Evolutionary conservation across 129 eudicot genomes (phyloP), one percentile per base, ranked within the genome.

Genomic region (Calendula officinalis): DNA sequence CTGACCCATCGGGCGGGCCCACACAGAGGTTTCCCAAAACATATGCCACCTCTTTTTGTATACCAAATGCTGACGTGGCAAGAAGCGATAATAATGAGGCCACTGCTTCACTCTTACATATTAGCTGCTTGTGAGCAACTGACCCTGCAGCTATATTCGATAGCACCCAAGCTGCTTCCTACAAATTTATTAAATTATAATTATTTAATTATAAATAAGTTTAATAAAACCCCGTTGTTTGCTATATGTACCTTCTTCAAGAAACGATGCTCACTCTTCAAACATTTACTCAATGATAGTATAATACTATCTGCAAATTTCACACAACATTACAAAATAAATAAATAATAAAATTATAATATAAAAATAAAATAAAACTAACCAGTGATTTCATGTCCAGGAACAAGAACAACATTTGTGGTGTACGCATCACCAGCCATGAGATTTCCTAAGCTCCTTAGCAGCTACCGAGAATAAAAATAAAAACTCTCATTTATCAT

Each of bases 111-210:
- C 95, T 92, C 16, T 81, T 77, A 52, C 83, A 81, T 77, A 92
- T 82, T 57, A 88, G 57, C 55, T 66, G 83, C 80, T 92, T 92
- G 79, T 83, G 96, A 65, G 82, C 91, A 54, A 81, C 74, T 3
- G 96, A 83, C 45, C 99, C 99, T 48, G 96, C 91, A 46, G 99
- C 96, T 72, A 92, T 80, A 68, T 92, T 92, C 17, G 99, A 92
- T 60, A 92, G 84, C 76, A 83, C 96, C 99, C 99, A 92, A 41
- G 96, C 81, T 38, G 99, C 88, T 80, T 92, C 99, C 99, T 92
- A 56, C 76, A 85, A 43, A 63, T 22, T 22, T 22, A 22, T 22
- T 0, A 0, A 22, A 22, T 22, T 22, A 22, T 22, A 22, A 22
- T 22, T 22, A 22, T 22, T 22, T 22, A n/a, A 56, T 41, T 41